phyloP scores from a whole-genome alignment of 306 rosid genomes.

The Vigna reflexopilosa region DNA sequence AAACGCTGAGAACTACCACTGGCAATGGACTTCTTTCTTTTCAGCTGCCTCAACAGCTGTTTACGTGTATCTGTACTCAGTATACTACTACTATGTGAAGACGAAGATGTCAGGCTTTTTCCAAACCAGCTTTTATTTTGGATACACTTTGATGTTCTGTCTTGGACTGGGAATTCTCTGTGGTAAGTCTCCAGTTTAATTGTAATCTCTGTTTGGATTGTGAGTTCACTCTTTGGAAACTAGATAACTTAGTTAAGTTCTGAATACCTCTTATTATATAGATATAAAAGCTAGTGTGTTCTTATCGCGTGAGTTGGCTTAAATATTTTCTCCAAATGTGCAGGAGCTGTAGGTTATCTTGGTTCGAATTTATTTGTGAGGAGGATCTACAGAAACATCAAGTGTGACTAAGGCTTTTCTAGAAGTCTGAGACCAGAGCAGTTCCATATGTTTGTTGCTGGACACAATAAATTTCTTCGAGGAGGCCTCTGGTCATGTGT shows the following conservation, averaged over 20 bases:
- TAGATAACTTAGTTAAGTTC: slow-evolving; percentile 9
- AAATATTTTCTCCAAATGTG: slow-evolving; percentile 40
- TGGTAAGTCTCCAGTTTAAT: slow-evolving; percentile 65
- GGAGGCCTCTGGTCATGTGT: slow-evolving; percentile 58
- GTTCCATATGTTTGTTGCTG: slow-evolving; percentile 48
- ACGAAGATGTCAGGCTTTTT: slow-evolving; percentile 99
- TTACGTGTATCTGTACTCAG: slow-evolving; percentile 90
- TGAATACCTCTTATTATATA: background rate
- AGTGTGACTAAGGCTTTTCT: slow-evolving; percentile 77
- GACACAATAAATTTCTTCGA: slow-evolving; percentile 48
- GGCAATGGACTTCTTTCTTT: slow-evolving; percentile 99
- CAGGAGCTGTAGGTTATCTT: slow-evolving; percentile 97
- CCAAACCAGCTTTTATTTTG: slow-evolving; percentile 99
- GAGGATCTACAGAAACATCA: slow-evolving; percentile 99
- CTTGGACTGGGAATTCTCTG: slow-evolving; percentile 98
- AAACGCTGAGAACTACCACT: slow-evolving; percentile 99
- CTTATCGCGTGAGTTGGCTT: slow-evolving; percentile 21
- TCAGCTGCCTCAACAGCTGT: slow-evolving; percentile 99
- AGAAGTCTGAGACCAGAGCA: slow-evolving; percentile 53
- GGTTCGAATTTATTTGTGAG: slow-evolving; percentile 97
- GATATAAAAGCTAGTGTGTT: background rate
- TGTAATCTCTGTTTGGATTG: background rate
- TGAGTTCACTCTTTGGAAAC: background rate
- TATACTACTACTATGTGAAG: slow-evolving; percentile 96
- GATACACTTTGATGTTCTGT: slow-evolving; percentile 98